Evolutionary conservation across 345 rosid species (phyloP), one percentile per base, ranked within the genome.

Genomic region (Raphanus sativus): DNA sequence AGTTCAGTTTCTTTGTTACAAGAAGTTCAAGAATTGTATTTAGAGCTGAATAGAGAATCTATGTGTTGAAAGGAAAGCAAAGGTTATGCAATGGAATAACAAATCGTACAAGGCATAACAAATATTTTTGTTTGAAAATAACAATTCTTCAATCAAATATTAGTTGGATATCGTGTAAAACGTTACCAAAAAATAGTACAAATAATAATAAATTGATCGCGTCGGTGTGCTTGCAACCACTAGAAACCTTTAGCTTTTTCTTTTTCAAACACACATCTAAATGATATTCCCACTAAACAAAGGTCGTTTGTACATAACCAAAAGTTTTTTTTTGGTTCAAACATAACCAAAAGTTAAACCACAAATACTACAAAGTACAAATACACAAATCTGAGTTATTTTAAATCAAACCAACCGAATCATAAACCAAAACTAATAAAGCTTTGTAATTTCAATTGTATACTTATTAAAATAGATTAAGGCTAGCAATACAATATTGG

Each of bases 211-310:
- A 77, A 78, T 66, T 66, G 68, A 26, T 66, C 66, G 73, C 77
- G 73, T 78, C 56, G 65, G 68, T 72, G 68, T 78, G 2, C 73
- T 66, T 78, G 81, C 73, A 78, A 59, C 81, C 40, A 72, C 73
- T 72, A 59, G 32, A 71, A 62, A 21, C 60, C 50, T 77, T 76
- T 71, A 71, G 25, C 71, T 60, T 78, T 66, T 58, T 34, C 24
- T 69, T 28, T 70, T 60, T 30, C 68, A 56, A 77, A 76, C 64
- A 65, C 77, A 29, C 73, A 11, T 48, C 13, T 59, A 11, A 32
- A 75, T 67, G 26, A 32, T 67, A 69, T 76, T 25, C 63, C 73
- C 60, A 45, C 3, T 58, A 4, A 4, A 38, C 56, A 1, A 55
- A 32, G 50, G 50, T n/a, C 24, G 12, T 2, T 17, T 2, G 16